phyloP scores from a whole-genome alignment of 129 eudicot species.

The Mikania micrantha region DNA sequence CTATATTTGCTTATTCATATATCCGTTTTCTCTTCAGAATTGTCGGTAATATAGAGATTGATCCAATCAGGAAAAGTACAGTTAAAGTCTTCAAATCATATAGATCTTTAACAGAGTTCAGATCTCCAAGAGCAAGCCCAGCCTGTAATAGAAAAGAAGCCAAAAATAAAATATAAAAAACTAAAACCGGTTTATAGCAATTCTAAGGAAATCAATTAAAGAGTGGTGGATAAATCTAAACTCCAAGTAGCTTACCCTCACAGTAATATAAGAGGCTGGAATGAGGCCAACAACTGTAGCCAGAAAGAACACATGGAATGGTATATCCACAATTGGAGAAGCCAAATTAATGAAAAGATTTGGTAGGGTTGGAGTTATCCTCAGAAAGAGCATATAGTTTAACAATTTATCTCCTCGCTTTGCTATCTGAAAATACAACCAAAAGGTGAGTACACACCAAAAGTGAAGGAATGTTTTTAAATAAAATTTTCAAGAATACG shows the following conservation, averaged over 20 bases:
- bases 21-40: conserved; percentile 75
- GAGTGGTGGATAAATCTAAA: background rate
- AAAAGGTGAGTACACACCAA: background rate
- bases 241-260: conserved; percentile 43
- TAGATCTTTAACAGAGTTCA: conserved; percentile 83
- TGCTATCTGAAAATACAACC: conserved; percentile 51
- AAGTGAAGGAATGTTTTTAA: background rate
- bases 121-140: conserved; percentile 94
- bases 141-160: conserved; percentile 41
- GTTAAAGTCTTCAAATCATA: conserved; percentile 78
- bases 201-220: background rate
- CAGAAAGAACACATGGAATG: conserved; percentile 78
- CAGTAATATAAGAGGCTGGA: conserved; percentile 90
- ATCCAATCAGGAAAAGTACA: conserved; percentile 83
- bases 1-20: conserved; percentile 44
- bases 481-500: background rate
- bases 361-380: conserved; percentile 89
- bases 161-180: background rate
- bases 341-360: conserved; percentile 94
- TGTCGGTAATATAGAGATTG: conserved; percentile 63
- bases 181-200: background rate
- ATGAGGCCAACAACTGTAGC: conserved; percentile 90
- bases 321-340: conserved; percentile 91
- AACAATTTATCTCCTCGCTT: conserved; percentile 79
- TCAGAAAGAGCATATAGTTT: conserved; percentile 84